phyloP scores from a whole-genome alignment of 2,329 filamentous ascomycete species.

The Didymella segeticola region DNA sequence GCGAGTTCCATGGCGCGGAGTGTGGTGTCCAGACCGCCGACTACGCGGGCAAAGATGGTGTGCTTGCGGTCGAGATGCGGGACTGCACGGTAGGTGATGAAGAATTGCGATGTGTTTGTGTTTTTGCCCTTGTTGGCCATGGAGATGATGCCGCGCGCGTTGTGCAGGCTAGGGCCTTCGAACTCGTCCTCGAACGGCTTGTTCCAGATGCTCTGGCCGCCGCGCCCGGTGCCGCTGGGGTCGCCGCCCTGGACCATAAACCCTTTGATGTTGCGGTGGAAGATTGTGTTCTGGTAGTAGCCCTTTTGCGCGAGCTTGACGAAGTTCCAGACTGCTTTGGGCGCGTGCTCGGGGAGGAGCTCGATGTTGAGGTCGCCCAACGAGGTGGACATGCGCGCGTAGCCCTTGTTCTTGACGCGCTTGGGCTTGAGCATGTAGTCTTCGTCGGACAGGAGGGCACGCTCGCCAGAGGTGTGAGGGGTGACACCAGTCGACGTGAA shows the following conservation, averaged over 20 bases:
- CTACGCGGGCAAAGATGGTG: conserved; percentile 90
- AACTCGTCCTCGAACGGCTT: conserved; percentile 95
- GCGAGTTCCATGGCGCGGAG: conserved; percentile 79
- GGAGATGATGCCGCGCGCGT: conserved; percentile 77
- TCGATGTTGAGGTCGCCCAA: conserved; percentile 86
- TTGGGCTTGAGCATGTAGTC: conserved; percentile 95
- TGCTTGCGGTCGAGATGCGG: conserved; percentile 93
- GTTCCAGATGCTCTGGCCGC: conserved; percentile 90
- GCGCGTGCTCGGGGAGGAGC: conserved; percentile 87
- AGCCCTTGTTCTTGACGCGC: conserved; percentile 87
- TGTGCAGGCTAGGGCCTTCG: conserved; percentile 86
- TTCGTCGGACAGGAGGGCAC: conserved; percentile 87
- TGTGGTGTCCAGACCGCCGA: conserved; percentile 75
- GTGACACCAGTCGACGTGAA: conserved; percentile 96
- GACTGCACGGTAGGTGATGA: conserved; percentile 85
- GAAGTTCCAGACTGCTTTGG: conserved; percentile 97
- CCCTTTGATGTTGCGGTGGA: conserved; percentile 91
- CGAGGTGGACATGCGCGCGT: conserved; percentile 87
- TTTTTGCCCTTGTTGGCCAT: conserved; percentile 99
- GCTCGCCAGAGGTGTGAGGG: conserved; percentile 85
- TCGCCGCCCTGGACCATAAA: conserved; percentile 99
- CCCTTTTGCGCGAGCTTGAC: conserved; percentile 84
- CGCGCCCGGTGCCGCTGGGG: conserved; percentile 87
- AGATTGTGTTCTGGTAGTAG: conserved; percentile 83
- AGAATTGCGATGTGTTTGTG: conserved; percentile 94